Evolutionary conservation across 208 protist genomes (phyloP).

Genomic region (Leishmania guyanensis): DNA sequence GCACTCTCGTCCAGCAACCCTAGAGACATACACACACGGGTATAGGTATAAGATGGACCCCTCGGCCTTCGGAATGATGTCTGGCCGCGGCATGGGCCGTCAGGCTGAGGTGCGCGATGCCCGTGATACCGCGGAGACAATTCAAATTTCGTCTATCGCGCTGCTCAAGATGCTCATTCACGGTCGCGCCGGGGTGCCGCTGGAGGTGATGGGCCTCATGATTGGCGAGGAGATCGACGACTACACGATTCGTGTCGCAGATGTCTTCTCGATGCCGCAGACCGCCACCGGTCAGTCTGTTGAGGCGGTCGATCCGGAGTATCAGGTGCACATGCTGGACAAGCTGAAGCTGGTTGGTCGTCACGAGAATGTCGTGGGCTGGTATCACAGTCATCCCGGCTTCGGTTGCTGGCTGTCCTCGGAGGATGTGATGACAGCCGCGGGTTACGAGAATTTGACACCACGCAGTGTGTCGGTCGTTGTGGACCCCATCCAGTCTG

Average conservation of each 20-base stretch:
- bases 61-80: conserved; percentile 27
- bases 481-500: conserved; percentile 99
- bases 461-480: conserved; percentile 99
- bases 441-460: conserved; percentile 97
- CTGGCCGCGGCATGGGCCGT: conserved; percentile 26
- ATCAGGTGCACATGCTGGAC: conserved; percentile 99
- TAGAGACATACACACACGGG: neutral
- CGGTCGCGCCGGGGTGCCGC: conserved; percentile 98
- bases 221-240: conserved; percentile 99
- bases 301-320: conserved; percentile 99
- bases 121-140: conserved; percentile 98
- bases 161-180: conserved; percentile 99
- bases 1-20: neutral
- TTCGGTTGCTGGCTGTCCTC: conserved; percentile 99
- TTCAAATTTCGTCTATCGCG: conserved; percentile 99
- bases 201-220: conserved; percentile 99
- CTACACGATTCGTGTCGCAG: conserved; percentile 99
- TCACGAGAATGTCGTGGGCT: conserved; percentile 99
- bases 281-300: conserved; percentile 98
- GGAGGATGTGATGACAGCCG: conserved; percentile 99
- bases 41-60: conserved; percentile 16
- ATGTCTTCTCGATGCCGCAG: conserved; percentile 99
- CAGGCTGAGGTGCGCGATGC: conserved; percentile 51
- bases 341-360: conserved; percentile 99
- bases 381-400: conserved; percentile 99